Evolutionary conservation across 495 filamentous ascomycete genomes (phyloP).

Genomic region (Xylaria intraflava): DNA sequence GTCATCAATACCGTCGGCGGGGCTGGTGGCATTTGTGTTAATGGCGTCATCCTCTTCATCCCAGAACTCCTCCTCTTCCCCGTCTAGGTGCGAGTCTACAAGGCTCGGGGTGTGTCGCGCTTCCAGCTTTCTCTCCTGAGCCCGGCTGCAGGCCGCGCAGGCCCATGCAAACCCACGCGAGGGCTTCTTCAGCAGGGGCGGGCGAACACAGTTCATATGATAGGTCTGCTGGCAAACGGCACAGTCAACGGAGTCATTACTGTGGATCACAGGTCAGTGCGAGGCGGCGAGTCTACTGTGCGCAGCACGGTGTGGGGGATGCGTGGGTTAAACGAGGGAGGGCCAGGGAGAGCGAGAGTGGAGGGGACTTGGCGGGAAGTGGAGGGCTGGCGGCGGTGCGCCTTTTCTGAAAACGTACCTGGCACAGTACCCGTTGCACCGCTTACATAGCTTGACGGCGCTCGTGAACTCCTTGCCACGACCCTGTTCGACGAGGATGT

Average conservation of each 20-base stretch:
- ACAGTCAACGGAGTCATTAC: constrained; percentile 93
- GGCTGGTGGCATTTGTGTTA: constrained; percentile 52
- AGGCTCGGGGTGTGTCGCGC: constrained; percentile 74
- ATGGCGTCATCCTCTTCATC: constrained; percentile 70
- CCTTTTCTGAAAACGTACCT: constrained; percentile 52
- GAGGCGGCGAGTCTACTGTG: constrained; percentile 6
- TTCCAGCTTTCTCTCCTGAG: constrained; percentile 87
- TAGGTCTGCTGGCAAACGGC: constrained; percentile 92
- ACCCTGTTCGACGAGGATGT: constrained; percentile 83
- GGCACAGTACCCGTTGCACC: constrained; percentile 82
- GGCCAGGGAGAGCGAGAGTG: background rate
- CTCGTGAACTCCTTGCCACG: constrained; percentile 92
- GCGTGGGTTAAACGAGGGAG: background rate
- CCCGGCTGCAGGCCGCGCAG: constrained; percentile 89
- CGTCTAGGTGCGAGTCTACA: constrained; percentile 50
- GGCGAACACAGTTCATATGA: constrained; percentile 97
- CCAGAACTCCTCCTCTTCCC: constrained; percentile 73
- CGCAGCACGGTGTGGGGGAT: constrained; percentile 1
- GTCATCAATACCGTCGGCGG: constrained; percentile 48
- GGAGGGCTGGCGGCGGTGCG: background rate
- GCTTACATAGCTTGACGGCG: constrained; percentile 92
- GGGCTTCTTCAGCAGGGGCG: constrained; percentile 89
- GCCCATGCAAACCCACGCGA: constrained; percentile 98
- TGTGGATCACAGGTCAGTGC: constrained; percentile 36
- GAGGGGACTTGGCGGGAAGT: constrained; percentile 4